Conservation (phyloP, 2,329 filamentous ascomycete species). For the Pseudocercospora eumusae region DNA sequence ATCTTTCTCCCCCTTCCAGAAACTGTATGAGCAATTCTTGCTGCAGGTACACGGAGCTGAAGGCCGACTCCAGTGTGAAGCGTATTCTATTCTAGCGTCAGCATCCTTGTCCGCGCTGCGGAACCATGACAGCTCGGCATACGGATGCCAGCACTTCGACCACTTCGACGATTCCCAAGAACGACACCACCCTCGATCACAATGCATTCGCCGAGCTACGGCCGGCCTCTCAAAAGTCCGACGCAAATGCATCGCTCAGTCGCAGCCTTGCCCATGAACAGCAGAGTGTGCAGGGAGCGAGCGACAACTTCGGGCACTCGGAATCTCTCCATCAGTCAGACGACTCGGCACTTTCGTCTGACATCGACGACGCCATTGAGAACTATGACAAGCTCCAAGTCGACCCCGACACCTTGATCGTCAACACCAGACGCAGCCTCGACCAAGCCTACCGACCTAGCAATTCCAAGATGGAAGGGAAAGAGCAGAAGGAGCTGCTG, state of each 20-base stretch:
- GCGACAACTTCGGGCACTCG: conserved; percentile 2
- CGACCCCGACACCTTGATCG: conserved; percentile 42
- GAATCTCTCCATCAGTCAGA: conserved; percentile 5
- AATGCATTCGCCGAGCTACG: conserved; percentile 29
- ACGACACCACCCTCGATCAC: conserved; percentile 28
- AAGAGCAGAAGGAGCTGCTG: conserved; percentile 1
- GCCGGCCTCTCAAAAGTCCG: conserved; percentile 10
- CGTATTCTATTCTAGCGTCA: no score
- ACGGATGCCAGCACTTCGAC: neutral
- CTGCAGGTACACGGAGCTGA: conserved; percentile 6
- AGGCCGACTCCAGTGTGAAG: conserved; percentile 1
- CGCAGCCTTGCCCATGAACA: neutral
- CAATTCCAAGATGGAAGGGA: conserved; percentile 13
- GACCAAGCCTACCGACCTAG: conserved; percentile 28
- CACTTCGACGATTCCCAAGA: neutral
- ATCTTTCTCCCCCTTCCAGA: no score
- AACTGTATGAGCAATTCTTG: neutral
- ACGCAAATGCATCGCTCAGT: conserved; percentile 10
- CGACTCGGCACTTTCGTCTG: conserved; percentile 11
- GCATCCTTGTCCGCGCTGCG: neutral
- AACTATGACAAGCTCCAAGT: conserved; percentile 45
- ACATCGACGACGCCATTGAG: conserved; percentile 43
- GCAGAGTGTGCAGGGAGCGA: conserved; percentile 5
- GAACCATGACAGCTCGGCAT: conserved; percentile 1
- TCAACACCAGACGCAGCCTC: conserved; percentile 38